These are phyloP conservation scores for Metschnikowia rubicola DNA, from an alignment of 805 yeast genomes.

Conservation along the genomic window DNA sequence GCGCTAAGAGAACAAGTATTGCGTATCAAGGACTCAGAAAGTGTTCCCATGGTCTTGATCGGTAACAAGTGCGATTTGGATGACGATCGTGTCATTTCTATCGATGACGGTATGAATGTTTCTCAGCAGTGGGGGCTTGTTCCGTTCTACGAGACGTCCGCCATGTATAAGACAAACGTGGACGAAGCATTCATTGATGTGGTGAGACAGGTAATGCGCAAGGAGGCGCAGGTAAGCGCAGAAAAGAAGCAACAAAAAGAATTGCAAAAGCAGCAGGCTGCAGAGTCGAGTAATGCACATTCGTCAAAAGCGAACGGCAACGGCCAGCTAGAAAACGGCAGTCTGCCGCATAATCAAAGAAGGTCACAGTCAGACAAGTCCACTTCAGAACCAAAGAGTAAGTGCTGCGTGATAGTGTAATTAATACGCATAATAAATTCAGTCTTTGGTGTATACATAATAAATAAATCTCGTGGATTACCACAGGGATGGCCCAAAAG, in stretches of 20 bases:
- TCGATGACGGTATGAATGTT: slow-evolving; percentile 78
- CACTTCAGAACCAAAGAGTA: slow-evolving; percentile 11
- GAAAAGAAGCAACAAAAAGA: slow-evolving; percentile 45
- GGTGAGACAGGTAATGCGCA: slow-evolving; percentile 83
- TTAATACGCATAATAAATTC: background rate
- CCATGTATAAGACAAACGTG: slow-evolving; percentile 84
- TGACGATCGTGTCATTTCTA: slow-evolving; percentile 68
- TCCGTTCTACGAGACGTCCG: slow-evolving; percentile 90
- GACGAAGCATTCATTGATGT: slow-evolving; percentile 88
- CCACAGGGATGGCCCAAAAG: slow-evolving; percentile 11
- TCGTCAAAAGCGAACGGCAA: slow-evolving; percentile 1
- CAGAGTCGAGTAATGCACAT: slow-evolving; percentile 8
- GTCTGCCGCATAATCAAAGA: slow-evolving; percentile 9
- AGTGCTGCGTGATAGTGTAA: slow-evolving; percentile 18
- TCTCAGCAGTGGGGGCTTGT: slow-evolving; percentile 86
- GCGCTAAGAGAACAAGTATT: slow-evolving; percentile 81
- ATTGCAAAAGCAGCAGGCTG: slow-evolving; percentile 36
- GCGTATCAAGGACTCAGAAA: slow-evolving; percentile 70
- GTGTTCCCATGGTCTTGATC: slow-evolving; percentile 84
- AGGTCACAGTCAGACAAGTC: slow-evolving; percentile 12
- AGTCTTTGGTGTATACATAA: background rate
- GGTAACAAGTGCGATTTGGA: slow-evolving; percentile 89
- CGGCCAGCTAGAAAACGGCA: slow-evolving; percentile 8
- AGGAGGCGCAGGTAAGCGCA: slow-evolving; percentile 50
- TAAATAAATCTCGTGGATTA: slow-evolving; percentile 1